Evolutionary conservation across 345 rosid species (phyloP).

Genomic region (Brassica cretica): DNA sequence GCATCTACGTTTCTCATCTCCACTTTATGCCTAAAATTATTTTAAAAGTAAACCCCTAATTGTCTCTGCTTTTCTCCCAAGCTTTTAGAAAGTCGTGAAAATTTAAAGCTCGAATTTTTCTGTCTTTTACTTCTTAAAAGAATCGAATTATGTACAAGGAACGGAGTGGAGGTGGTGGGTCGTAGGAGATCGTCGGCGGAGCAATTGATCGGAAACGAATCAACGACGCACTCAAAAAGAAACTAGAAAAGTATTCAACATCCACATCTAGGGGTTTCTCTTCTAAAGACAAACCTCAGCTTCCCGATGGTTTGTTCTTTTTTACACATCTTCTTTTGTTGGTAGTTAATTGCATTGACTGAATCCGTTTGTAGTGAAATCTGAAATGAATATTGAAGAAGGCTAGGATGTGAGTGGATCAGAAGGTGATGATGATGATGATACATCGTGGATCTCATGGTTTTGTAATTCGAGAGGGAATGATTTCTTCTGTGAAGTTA

Average conservation of each 20-base stretch:
- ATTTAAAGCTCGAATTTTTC: conserved; percentile 9
- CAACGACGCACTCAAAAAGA: conserved; percentile 72
- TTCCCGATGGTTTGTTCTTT: conserved; percentile 25
- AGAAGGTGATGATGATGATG: conserved; percentile 52
- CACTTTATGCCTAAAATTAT: conserved; percentile 22
- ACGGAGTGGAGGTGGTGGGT: conserved; percentile 30
- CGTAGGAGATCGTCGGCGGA: conserved; percentile 38
- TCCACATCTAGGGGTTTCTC: conserved; percentile 47
- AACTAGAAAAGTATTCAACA: conserved; percentile 46
- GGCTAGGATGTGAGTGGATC: conserved; percentile 94
- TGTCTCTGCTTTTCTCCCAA: conserved; percentile 42
- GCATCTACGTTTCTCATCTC: background rate
- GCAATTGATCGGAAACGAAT: conserved; percentile 84
- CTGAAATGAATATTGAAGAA: conserved; percentile 85
- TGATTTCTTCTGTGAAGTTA: conserved; percentile 40
- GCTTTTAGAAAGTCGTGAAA: conserved; percentile 21
- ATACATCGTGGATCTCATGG: conserved; percentile 98
- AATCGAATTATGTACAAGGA: conserved; percentile 53
- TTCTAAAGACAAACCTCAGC: conserved; percentile 62
- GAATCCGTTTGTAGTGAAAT: conserved; percentile 52
- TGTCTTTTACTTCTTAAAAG: background rate
- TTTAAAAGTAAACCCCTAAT: conserved; percentile 41
- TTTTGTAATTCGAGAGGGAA: conserved; percentile 59
- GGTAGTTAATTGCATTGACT: background rate
- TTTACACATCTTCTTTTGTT: background rate